These are phyloP conservation scores for Cupressus sempervirens DNA, from an alignment of 75 land plant species.

Conservation along the genomic window DNA sequence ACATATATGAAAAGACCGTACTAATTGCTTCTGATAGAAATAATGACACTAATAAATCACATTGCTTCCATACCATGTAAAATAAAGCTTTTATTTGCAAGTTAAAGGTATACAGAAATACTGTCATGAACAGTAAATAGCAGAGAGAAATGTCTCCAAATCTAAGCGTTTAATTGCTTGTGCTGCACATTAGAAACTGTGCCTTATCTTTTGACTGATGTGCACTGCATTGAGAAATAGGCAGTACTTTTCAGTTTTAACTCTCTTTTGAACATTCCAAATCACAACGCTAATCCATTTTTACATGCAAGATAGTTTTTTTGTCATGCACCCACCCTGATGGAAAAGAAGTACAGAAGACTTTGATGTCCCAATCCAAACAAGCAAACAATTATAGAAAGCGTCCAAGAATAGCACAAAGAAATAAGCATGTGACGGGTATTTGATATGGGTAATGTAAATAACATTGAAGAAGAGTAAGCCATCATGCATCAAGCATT, in stretches of 20 bases:
- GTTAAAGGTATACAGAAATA: not conserved
- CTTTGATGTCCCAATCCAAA: no score
- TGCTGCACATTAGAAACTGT: not conserved
- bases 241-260: no score
- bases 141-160: not conserved
- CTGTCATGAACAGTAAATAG: not conserved
- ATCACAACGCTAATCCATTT: slow-evolving; percentile 1
- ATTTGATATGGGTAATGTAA: no score
- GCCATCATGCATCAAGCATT: no score
- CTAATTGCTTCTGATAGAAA: not conserved
- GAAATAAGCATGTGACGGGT: no score
- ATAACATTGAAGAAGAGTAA: no score
- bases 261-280: not conserved
- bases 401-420: no score
- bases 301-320: not conserved
- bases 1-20: not conserved
- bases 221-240: not conserved
- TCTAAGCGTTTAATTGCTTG: not conserved
- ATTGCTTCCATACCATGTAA: not conserved
- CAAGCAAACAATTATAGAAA: no score
- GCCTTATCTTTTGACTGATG: not conserved
- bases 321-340: no score
- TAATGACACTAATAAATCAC: not conserved
- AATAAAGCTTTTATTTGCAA: not conserved
- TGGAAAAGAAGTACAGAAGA: no score